Base-by-base conservation (phyloP, 257 asterid genomes). In the Capsicum pubescens region DNA sequence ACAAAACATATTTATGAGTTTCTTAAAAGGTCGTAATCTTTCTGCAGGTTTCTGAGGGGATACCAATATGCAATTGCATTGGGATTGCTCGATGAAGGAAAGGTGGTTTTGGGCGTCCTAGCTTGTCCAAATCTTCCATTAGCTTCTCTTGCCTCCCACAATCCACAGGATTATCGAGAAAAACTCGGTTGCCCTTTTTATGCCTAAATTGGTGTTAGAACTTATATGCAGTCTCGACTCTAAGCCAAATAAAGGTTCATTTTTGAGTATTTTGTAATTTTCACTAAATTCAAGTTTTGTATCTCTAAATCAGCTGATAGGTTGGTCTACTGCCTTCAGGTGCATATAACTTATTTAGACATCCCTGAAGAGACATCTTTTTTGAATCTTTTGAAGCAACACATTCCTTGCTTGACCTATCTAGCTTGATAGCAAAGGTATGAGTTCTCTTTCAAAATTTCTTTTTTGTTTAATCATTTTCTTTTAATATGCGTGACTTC, bases 71-170 rank as follows among this genome's bases (percentile, higher is more conserved):
- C 99, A 79, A 95, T 93, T 88, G 99, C 99, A 60, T 87, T 97
- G 84, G 99, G 90, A 84, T 87, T 97, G 89, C 89, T 97, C 83
- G 99, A 97, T 85, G 90, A 92, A 90, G 99, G 99, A 78, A 92
- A 95, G 88, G 97, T 93, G 54, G 98, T 95, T 50, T 89, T 95
- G 81, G 99, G 99, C 69, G 98, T 97, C 57, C 86, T 97, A 64
- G 98, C 99, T 81, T 97, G 99, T 88, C 99, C 98, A 8, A 97
- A 97, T 92, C 98, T 97, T 83, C 97, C 98, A 56, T 90, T 91
- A 46, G 82, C 93, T 76, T 89, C 98, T 36, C 84, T 91, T 72
- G 91, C 93, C 32, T 86, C 84, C 86, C 61, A 77, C 67, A 71
- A 44, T 46, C 79, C 14, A 46, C 58, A 46, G 58, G 89, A 81